Evolutionary conservation across 2,329 filamentous ascomycete genomes (phyloP), one percentile per base, ranked within the genome.

Genomic region (Ramularia endophylla): DNA sequence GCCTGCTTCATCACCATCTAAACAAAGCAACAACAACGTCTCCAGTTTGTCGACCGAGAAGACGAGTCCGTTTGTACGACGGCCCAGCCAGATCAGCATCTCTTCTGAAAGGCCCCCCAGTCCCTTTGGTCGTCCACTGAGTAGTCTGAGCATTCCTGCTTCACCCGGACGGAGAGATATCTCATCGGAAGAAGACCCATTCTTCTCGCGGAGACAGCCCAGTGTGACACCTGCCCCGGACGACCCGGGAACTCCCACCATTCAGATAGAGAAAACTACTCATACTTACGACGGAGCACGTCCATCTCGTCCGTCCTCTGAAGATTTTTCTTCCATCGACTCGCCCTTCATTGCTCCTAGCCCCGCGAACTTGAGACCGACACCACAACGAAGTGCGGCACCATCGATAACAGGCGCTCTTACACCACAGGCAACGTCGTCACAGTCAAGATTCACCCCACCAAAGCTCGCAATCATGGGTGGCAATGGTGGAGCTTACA

Each of bases 401-500:
- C 53, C 60, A 8, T 57, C 64, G 16, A 61, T 58, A 25, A 46
- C 54, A n/a, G 40, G 51, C 27, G 57, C 56, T 11, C 45, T 57
- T 31, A 51, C 44, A 25, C 46, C 47, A 27, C 55, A 52, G 13
- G 35, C 46, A 42, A 44, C 33, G 18, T 30, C 36, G 30, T 16
- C 38, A 15, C 44, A 48, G 28, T 27, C 40, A 28, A 46, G 40
- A 19, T 18, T 36, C 27, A 31, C 42, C 13, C 36, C 27, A 38
- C 50, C 46, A n/a, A 47, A 47, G 36, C 39, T 53, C 27, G 52
- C 50, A 20, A 33, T 40, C 11, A 31, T 46, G 5, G 41, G 47
- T 13, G 27, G 38, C 12, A 15, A 27, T 20, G 15, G 31, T 18
- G 48, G 47, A 25, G 47, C 48, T 40, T 69, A 88, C 32, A 81